Evolutionary conservation across 192 early-diverging fungal genomes (phyloP), one percentile per base, ranked within the genome.

Genomic region (Backusella mclennaniae): DNA sequence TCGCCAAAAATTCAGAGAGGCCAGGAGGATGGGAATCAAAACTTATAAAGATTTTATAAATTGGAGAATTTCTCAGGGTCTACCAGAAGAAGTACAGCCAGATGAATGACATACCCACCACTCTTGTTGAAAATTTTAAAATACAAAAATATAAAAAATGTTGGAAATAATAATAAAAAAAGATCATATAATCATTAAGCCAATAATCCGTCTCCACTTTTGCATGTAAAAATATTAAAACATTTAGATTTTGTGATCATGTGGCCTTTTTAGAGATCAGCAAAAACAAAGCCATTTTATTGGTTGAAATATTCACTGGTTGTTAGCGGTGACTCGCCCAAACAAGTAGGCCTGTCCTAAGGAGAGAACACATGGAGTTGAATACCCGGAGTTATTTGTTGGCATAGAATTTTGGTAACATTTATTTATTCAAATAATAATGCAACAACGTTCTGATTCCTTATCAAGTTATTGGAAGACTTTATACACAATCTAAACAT

Each of bases 21-120:
- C 52, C 1, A 67, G 70, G 6, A 44, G 17, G 11, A 53, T 23
- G 6, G 66, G 66, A 1, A 31, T 79, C 21, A 42, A 71, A 35
- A 75, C 73, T 6, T 79, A 79, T 66, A 39, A 73, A 15, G 78
- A 79, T 14, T 79, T 79, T 68, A 21, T 79, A 8, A 4, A 31
- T 33, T 79, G 78, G 78, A 73, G 78, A 59, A 14, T 38, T 21
- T 33, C 42, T 4, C 73, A 69, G 29, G 78, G 78, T 21, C 42
- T 79, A 44, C 14, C 66, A 4, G 67, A 69, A 44, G 78, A 79
- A n/a, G 66, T 79, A 26, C 21, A 39, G 3, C 35, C 67, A 29
- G 38, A 35, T 39, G 70, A 77, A 75, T 33, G 23, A 39, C n/a
- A 19, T 4, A 63, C 9, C 11, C 38, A 8, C 38, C 0, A 8